phyloP scores from a whole-genome alignment of 129 eudicot species.

The Pseudognaphalium luteoalbum region DNA sequence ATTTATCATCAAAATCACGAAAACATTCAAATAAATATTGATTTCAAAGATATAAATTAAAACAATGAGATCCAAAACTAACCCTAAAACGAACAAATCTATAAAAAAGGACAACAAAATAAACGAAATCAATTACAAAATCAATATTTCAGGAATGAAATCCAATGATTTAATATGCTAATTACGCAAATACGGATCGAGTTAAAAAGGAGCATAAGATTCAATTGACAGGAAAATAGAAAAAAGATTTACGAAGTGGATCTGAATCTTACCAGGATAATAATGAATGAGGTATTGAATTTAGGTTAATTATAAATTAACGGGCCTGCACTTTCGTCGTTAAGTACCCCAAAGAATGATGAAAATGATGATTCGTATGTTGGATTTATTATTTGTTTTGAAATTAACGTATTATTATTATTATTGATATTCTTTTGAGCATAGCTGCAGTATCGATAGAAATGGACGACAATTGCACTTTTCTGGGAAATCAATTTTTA shows the following conservation, averaged over 20 bases:
- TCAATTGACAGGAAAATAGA: conserved; percentile 4
- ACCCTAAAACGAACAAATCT: conserved; percentile 25
- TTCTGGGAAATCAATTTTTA: conserved; percentile 15
- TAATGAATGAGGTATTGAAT: conserved; percentile 1
- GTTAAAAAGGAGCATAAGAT: background rate
- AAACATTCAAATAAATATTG: background rate
- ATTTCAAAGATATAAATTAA: conserved; percentile 9
- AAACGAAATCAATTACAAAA: conserved; percentile 1
- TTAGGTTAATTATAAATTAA: conserved; percentile 1
- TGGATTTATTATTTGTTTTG: conserved; percentile 9
- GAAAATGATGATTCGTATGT: background rate
- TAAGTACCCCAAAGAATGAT: conserved; percentile 5
- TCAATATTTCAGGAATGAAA: background rate
- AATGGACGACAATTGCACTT: conserved; percentile 30
- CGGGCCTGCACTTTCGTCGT: conserved; percentile 27
- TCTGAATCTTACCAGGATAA: conserved; percentile 38
- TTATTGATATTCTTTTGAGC: background rate
- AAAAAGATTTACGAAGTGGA: conserved; percentile 22
- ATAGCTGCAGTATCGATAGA: conserved; percentile 25
- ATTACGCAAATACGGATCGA: background rate
- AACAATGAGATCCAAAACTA: conserved; percentile 28
- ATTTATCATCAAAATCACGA: conserved; percentile 5
- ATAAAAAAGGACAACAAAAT: background rate
- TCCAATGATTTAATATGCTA: background rate
- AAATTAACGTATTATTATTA: conserved; percentile 25